Conservation (phyloP, 2,329 filamentous ascomycete species). For the Colletotrichum musicola region DNA sequence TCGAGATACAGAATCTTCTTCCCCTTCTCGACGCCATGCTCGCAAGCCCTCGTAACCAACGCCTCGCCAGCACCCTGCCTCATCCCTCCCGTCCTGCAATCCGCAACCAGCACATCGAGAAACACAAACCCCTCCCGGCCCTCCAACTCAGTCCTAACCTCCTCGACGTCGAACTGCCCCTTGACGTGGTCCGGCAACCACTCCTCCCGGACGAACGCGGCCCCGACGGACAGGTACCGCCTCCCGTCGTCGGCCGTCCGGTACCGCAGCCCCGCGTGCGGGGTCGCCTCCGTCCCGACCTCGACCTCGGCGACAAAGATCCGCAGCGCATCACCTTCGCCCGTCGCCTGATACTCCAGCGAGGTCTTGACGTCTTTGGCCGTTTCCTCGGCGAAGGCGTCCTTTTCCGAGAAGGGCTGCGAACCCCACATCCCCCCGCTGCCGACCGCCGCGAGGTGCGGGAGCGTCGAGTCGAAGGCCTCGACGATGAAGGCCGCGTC, state of each 20-base stretch:
- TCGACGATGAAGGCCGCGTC: constrained; percentile 47
- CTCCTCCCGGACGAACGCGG: constrained; percentile 16
- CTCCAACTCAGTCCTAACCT: constrained; percentile 10
- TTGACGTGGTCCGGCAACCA: constrained; percentile 38
- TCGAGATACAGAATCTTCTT: constrained; percentile 44
- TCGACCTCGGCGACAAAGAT: constrained; percentile 47
- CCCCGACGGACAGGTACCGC: constrained; percentile 23
- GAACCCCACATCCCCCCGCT: constrained; percentile 47
- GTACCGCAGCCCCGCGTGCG: constrained; percentile 9
- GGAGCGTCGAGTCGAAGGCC: constrained; percentile 47
- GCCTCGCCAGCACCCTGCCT: constrained; percentile 32
- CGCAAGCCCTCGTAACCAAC: constrained; percentile 35
- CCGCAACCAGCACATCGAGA: constrained; percentile 40
- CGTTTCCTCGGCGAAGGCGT: constrained; percentile 42
- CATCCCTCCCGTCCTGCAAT: constrained; percentile 29
- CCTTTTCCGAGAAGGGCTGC: constrained; percentile 43
- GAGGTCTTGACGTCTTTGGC: constrained; percentile 42
- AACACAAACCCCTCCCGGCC: constrained; percentile 34
- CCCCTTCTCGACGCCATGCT: constrained; percentile 12
- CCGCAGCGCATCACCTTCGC: constrained; percentile 42
- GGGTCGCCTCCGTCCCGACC: constrained; percentile 22
- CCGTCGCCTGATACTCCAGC: constrained; percentile 42
- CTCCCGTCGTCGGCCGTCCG: constrained; percentile 8
- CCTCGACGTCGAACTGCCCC: constrained; percentile 1
- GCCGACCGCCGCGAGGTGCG: constrained; percentile 45